Evolutionary conservation across 129 eudicot species (phyloP).

Genomic region (Tagetes erecta): DNA sequence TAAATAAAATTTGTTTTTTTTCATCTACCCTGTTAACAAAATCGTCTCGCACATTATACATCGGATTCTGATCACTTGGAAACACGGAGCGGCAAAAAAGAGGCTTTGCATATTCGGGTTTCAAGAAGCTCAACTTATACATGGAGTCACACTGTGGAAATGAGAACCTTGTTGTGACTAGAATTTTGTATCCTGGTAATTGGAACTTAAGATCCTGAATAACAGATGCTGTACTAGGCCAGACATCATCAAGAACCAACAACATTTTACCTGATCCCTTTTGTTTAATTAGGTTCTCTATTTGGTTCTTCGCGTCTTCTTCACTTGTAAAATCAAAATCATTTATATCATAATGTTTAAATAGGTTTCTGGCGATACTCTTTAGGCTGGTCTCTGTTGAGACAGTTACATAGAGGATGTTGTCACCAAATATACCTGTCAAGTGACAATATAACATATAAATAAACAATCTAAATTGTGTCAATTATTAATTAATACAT

Average conservation of each 20-base stretch:
- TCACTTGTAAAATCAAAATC: conserved; percentile 34
- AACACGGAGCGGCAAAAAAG: conserved; percentile 35
- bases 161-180: conserved; percentile 41
- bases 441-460: not conserved
- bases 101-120: conserved; percentile 26
- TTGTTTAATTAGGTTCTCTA: conserved; percentile 30
- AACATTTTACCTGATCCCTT: conserved; percentile 35
- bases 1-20: not conserved
- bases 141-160: conserved; percentile 34
- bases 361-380: conserved; percentile 31
- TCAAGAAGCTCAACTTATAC: conserved; percentile 30
- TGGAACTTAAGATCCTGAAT: conserved; percentile 29
- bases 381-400: conserved; percentile 28
- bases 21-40: conserved; percentile 37
- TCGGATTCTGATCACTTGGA: conserved; percentile 7
- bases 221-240: conserved; percentile 35
- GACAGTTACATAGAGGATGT: conserved; percentile 45
- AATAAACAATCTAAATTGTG: not conserved
- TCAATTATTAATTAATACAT: not conserved
- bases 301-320: conserved; percentile 41
- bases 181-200: conserved; percentile 34
- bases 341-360: conserved; percentile 15
- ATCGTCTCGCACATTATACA: conserved; percentile 15
- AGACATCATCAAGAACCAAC: conserved; percentile 50
- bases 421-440: conserved; percentile 30